Base-by-base conservation (phyloP, 306 rosid genomes). In the Biancaea sappan region DNA sequence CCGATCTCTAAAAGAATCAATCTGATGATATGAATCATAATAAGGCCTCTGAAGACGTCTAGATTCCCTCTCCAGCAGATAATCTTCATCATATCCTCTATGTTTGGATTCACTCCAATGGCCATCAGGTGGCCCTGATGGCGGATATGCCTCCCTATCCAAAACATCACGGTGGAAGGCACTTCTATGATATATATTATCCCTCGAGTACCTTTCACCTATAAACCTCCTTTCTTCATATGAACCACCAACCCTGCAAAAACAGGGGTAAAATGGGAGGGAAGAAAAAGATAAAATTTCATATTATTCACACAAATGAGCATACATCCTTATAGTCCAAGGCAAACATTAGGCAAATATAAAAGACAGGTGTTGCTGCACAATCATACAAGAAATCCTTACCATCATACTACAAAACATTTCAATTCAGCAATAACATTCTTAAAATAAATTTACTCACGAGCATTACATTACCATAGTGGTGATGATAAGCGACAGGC, bases 171-270 rank as follows among this genome's bases (percentile, higher is more conserved):
- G 91, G 60, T 73, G 95, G 74, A 86, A 87, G 53, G 89, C 80
- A 77, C 86, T 88, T 83, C 97, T 88, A 66, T 90, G 90, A 80
- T 87, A 90, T 65, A 77, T 25, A 28, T 81, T 82, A 76, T 86
- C 97, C 80, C 95, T 86, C 14, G 95, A 78, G 80, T 87, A 94
- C 66, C 97, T 84, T 73, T 92, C 98, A 87, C 92, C 97, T 50
- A 89, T 40, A 81, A 87, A 91, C 80, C 93, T 81, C 71, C 97
- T 90, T 38, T 88, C 98, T 66, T 92, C 95, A 52, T 83, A 94
- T 60, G 97, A 76, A 81, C 87, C 88, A 67, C 96, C 86, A 58
- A 80, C 88, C 92, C 98, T 91, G 89, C 86, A 88, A 81, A 81
- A 58, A 48, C 34, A 63, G 12, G 74, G 81, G 48, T 76, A 86